Evolutionary conservation across 1,139 yeast genomes (phyloP), one percentile per base, ranked within the genome.

Genomic region (Zygosaccharomyces pseudobailii): DNA sequence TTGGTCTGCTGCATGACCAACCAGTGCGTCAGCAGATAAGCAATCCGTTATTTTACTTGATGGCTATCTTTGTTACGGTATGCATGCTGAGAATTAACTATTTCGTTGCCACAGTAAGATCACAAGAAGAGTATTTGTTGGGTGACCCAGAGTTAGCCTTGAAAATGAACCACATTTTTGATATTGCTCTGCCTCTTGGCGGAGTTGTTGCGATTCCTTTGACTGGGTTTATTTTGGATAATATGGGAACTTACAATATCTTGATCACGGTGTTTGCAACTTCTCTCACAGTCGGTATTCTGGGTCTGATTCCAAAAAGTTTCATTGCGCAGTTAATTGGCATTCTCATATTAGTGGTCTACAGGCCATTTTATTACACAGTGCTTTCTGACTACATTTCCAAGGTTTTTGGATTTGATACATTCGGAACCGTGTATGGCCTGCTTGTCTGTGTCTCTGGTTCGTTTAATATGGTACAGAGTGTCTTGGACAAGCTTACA

Each of bases 361-460:
- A 86, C 67, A 76, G 97, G 65, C 97, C 97, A 13, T 86, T 89
- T 61, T 88, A 86, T 62, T 90, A 89, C 67, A 89, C 97, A 2
- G 88, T 95, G 0, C 87, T 89, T 1, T 85, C 95, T 4, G 97
- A 90, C 66, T 87, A 82, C 62, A 79, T 90, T 63, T 95, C 96
- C 37, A 90, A 90, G 62, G 94, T 89, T 20, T 90, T 90, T 71
- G 97, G 97, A 0, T 89, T 86, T 66, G 85, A 81, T 48, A 88
- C 95, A 1, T 90, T 90, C 68, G 96, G 97, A 35, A 83, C 90
- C 1, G 81, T 89, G n/a, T 90, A 90, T 63, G 97, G 97, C 0
- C 71, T 90, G 8, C 76, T 88, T 59, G 87, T 88, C 59, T 84
- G 90, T 49, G 71, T 86, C 51, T 79, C 95, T 13, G 97, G 97